Evolutionary conservation across 2,329 filamentous ascomycete species (phyloP).

Genomic region (Beauveria medogensis): DNA sequence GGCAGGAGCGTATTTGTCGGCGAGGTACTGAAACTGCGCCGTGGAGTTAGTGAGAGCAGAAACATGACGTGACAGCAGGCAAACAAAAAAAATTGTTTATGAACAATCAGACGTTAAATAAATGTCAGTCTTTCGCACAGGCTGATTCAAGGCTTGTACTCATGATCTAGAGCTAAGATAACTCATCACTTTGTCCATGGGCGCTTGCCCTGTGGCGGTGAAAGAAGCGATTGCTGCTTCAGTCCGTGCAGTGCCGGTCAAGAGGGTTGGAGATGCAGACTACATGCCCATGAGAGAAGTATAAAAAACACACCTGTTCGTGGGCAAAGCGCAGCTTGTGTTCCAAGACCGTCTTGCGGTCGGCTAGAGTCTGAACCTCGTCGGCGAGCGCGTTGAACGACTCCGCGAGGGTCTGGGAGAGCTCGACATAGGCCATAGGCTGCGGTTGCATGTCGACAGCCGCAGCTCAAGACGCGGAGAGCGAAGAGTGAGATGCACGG

Average conservation of each 20-base stretch:
- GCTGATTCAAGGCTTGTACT: slow-evolving; percentile 46
- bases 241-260: background rate
- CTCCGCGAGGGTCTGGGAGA: slow-evolving; percentile 51
- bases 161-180: slow-evolving; percentile 78
- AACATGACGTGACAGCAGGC: background rate
- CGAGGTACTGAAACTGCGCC: slow-evolving; percentile 52
- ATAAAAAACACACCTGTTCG: slow-evolving; percentile 47
- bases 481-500: background rate
- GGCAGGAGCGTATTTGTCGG: slow-evolving; percentile 59
- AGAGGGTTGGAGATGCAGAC: background rate
- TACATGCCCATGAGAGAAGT: background rate
- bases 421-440: slow-evolving; percentile 31
- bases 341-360: slow-evolving; percentile 57
- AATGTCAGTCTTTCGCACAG: slow-evolving; percentile 51
- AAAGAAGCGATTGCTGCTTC: slow-evolving; percentile 5
- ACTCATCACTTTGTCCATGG: slow-evolving; percentile 30
- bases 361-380: slow-evolving; percentile 55
- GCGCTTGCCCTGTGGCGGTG: slow-evolving; percentile 10
- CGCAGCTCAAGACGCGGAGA: background rate
- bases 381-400: slow-evolving; percentile 58
- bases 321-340: slow-evolving; percentile 60
- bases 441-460: slow-evolving; percentile 6
- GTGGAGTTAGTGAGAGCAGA: background rate
- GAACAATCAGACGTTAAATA: slow-evolving; percentile 28
- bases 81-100: slow-evolving; percentile 13